Evolutionary conservation across 352 stramenopile species (phyloP), one percentile per base, ranked within the genome.

Genomic region (Phytophthora fragariae): DNA sequence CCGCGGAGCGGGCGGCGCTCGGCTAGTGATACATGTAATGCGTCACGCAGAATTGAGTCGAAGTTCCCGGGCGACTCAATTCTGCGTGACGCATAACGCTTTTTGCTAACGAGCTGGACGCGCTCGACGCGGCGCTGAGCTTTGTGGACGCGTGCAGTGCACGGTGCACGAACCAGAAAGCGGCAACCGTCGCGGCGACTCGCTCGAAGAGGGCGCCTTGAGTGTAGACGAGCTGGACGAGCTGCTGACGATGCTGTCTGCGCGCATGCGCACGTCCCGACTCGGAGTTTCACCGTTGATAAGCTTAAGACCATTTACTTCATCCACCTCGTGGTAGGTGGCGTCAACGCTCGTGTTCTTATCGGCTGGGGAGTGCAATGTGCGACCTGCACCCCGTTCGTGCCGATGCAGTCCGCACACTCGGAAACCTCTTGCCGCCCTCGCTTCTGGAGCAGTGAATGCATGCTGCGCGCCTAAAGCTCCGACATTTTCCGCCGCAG

Each of bases 51-150:
- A 46, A 14, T 46, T 8, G 39, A 46, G 39, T n/a, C 39, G 12
- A 46, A n/a, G 12, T 46, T 46, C 35, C 35, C 29, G 29, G 29
- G n/a, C 27, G 19, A 19, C 19, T 21, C 19, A 21, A 21, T 21
- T 21, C 19, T 21, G 19, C 19, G 19, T 21, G 19, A 21, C 19
- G 19, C 19, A 77, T 80, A 64, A 31, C 60, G 64, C 54, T 76
- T 31, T 31, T 31, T 46, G 41, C 69, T 70, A 49, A 67, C 37
- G 63, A 72, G 12, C 62, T 63, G 19, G 57, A 67, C 50, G 69
- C 70, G 74, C 54, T 79, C 15, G 65, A 70, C 57, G 74, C 70
- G 6, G 65, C 70, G 66, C 70, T 81, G 27, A 73, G 54, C 50
- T 79, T 76, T 33, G 54, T 79, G 41, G 66, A 76, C 44, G 54